Percentiles rank a stretch among this genome's conserved stretches.
Evolutionary conservation across 192 early-diverging fungal species (phyloP).

Genomic region (Borealophlyctis nickersoniae): DNA sequence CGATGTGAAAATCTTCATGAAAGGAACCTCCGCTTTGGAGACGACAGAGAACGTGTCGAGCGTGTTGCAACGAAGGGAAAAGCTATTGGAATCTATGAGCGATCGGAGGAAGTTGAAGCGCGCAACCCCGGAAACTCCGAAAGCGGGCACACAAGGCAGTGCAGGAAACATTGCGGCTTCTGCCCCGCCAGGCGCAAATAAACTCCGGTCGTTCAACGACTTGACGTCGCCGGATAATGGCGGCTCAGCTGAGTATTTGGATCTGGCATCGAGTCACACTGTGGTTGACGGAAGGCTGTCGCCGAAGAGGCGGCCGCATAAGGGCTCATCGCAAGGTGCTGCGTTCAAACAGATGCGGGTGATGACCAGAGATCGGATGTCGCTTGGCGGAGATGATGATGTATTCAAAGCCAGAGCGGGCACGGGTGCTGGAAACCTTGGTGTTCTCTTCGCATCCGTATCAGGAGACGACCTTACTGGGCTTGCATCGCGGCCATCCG

Average conservation of each 20-base stretch:
- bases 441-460: background rate
- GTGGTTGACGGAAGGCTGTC: conserved; percentile 27
- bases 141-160: background rate
- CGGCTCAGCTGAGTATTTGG: conserved; percentile 44
- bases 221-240: background rate
- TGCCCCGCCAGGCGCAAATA: background rate
- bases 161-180: too few species aligned
- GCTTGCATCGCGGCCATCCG: background rate
- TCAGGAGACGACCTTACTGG: background rate
- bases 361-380: conserved; percentile 29
- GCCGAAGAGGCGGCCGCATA: conserved; percentile 30
- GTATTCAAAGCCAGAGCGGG: background rate
- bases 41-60: conserved; percentile 21
- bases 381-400: background rate
- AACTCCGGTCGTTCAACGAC: conserved; percentile 12
- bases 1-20: conserved; percentile 42
- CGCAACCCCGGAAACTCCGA: background rate
- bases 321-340: conserved; percentile 9
- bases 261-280: conserved; percentile 39
- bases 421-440: background rate
- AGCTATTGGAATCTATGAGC: conserved; percentile 45
- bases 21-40: conserved; percentile 5
- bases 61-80: conserved; percentile 38
- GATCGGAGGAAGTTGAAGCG: conserved; percentile 30
- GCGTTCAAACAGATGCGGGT: conserved; percentile 36